Base-by-base conservation (phyloP, 768 basidiomycete genomes). In the Amanita fuliginea region DNA sequence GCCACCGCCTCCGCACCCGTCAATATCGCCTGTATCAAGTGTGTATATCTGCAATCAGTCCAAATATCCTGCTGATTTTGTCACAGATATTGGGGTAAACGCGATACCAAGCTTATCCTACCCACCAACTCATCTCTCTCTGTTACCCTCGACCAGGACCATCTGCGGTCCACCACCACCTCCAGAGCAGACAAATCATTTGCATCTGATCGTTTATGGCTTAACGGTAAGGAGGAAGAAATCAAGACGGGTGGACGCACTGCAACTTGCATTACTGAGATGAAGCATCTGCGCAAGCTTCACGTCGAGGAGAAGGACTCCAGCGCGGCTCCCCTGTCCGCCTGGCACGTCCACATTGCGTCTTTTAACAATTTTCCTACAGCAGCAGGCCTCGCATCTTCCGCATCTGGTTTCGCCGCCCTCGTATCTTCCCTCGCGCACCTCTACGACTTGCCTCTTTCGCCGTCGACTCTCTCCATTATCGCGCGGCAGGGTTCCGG, bases 361-460 rank as follows among this genome's bases (percentile, higher is more conserved):
- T 98, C 95, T 6, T 83, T 80, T 70, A 99, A 99, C 76, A 98
- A 98, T 72, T 98, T 99, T 75, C 96, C 96, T 26, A 99, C 96
- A 11, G 96, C 96, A 11, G 96, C 96, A 0, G 96, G 96, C 3
- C 81, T 99, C 40, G 96, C 96, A 1, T 97, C 94, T 1, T 97
- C 94, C 30, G 96, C 96, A 0, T 90, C 93, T 0, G 96, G 96
- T 13, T 94, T 98, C 58, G 95, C 96, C 3, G 96, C 96, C 0
- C 84, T 99, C 35, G 86, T 91, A 22, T 75, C 85, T 10, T 96
- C 94, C 46, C 77, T 99, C 45, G 83, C 93, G 1, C 73, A 81
- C 8, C 82, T 98, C 55, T 98, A 96, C 71, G 57, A 70, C 7
- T 86, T 99, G 44, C 83, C 88, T 7, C 71, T 80, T 21, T 71